Base-by-base conservation (phyloP, 2,329 filamentous ascomycete species). In the Alternaria incomplexa region DNA sequence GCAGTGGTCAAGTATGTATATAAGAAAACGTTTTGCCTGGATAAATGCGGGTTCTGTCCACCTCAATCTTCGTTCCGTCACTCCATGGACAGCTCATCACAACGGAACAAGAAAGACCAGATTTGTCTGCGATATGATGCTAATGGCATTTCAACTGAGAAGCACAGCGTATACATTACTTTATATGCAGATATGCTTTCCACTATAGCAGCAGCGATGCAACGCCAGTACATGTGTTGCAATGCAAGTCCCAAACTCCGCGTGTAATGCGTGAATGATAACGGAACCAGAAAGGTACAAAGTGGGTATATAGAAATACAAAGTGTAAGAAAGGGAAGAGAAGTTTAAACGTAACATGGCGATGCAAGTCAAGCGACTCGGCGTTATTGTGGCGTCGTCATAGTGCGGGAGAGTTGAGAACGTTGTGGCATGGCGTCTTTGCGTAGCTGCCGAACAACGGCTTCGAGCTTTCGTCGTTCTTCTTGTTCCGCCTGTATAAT, bases 401-500 rank as follows among this genome's bases (percentile, higher is more conserved):
- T 65, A 2, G 62, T 64, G 26, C 64, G 58, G 11, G 67, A 64
- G 28, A 69, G 54, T 26, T 64, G 64, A 4, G 68, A 70, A 26
- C 68, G 56, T 30, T 57, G 62, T 2, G 66, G 64, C 9, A 62
- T 60, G 9, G 78, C 73, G 20, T 84, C 81, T 65, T 82, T 84
- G 56, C 81, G 81, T 56, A 88, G 69, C 17, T 82, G 82, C 48
- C 90, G 85, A 28, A 92, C 79, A 63, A 90, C 81, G 45, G 85
- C 84, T 80, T 92, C 90, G n/a, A 91, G 80, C 74, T 85, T 85
- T 53, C 89, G 85, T 50, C 90, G 85, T 80, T 91, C 89, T 79
- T 91, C 89, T 85, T 92, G 90, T 78, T 92, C 90, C 64, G 84
- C 85, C 90, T 92, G 54, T 55, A 32, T 30, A 30, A 22, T 60